Evolutionary conservation across 805 yeast genomes (phyloP).

Genomic region (Ogataea pilisensis): DNA sequence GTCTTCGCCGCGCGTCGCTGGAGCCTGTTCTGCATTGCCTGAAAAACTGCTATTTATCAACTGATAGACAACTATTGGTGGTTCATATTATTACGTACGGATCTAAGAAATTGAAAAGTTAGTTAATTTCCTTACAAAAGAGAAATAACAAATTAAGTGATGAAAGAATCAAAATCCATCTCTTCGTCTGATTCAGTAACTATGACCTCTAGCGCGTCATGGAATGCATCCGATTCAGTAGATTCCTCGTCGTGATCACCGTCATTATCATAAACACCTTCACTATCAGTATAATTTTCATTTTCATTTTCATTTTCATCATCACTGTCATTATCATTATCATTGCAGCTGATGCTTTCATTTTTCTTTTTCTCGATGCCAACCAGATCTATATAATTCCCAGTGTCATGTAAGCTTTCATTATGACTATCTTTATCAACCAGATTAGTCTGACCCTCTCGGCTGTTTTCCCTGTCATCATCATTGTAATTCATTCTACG

Average conservation of each 20-base stretch:
- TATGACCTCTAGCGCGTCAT: not conserved
- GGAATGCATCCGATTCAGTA: not conserved
- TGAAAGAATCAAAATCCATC: slow-evolving; percentile 2
- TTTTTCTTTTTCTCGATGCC: no score
- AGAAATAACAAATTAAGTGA: not conserved
- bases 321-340: not conserved
- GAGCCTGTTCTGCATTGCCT: not conserved
- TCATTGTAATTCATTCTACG: no score
- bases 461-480: not conserved
- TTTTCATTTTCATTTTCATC: not conserved
- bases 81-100: no score
- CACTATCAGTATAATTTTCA: not conserved
- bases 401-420: not conserved
- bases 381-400: not conserved
- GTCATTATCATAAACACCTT: not conserved
- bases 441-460: no score
- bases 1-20: no score
- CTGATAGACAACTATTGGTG: no score
- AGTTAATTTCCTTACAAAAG: no score
- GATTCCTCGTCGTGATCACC: not conserved
- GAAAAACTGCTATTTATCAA: not conserved
- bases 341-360: no score
- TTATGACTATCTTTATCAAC: not conserved
- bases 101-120: no score
- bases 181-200: not conserved